Evolutionary conservation across 306 rosid species (phyloP).

Genomic region (Nissolia schottii): DNA sequence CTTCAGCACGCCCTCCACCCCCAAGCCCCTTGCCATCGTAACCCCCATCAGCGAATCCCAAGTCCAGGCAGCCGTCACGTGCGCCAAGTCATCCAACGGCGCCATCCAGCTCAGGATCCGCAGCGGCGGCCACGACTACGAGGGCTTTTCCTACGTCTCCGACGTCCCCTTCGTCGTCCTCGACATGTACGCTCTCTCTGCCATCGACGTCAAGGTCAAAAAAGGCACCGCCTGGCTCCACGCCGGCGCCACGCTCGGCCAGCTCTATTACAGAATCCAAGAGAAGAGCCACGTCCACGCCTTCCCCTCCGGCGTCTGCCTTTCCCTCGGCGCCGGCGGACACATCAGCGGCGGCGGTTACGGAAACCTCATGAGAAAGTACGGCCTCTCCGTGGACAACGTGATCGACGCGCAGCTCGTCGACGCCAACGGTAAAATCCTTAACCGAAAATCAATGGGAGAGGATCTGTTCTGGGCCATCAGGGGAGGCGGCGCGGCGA

Average conservation of each 20-base stretch:
- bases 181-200: constrained; percentile 16
- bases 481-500: constrained; percentile 42
- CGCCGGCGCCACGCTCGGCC: constrained; percentile 30
- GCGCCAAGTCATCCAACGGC: constrained; percentile 17
- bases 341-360: constrained; percentile 79
- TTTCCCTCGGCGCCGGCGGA: constrained; percentile 57
- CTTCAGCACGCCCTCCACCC: neutral
- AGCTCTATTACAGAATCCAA: constrained; percentile 19
- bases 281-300: neutral
- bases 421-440: constrained; percentile 24
- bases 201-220: neutral
- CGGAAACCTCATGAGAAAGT: constrained; percentile 69
- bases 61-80: constrained; percentile 22
- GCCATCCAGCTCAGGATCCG: constrained; percentile 26
- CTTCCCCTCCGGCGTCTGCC: constrained; percentile 55
- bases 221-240: constrained; percentile 1
- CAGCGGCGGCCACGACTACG: constrained; percentile 41
- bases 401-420: constrained; percentile 28
- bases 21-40: constrained; percentile 31
- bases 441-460: constrained; percentile 30
- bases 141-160: constrained; percentile 29
- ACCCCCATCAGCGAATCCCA: neutral
- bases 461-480: constrained; percentile 43
- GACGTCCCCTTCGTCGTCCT: constrained; percentile 11
- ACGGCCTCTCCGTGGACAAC: constrained; percentile 66